Base-by-base conservation (phyloP, 208 protist genomes). In the Lotmaria passim region DNA sequence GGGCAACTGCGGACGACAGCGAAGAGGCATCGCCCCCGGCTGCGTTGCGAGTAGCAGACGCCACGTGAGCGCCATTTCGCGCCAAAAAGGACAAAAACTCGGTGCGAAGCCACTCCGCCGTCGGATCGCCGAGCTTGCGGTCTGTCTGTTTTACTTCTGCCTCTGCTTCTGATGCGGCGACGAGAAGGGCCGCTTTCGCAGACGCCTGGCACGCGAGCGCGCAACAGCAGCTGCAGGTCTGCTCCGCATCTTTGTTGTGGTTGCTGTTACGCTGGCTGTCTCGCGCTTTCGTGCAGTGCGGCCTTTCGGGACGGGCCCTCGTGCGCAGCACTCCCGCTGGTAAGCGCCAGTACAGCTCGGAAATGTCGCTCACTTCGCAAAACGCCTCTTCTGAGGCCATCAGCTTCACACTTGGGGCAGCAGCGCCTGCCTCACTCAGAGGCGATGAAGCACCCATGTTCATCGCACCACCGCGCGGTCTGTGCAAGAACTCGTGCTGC, bases 361-460 rank as follows among this genome's bases (percentile, higher is more conserved):
- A 62, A 2, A 77, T 53, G 34, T 77, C 71, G 26, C 34, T 55
- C 38, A 61, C 24, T 41, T 77, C 71, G 57, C 71, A 77, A 50
- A 43, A 66, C 38, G 38, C 10, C 7, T 69, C 63, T n/a, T 21
- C 21, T 31, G 34, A 19, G 0, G 52, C 10, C 6, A 57, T 28
- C 52, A 30, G 1, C 11, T 30, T 8, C 44, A 23, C 50, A 55
- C 3, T 17, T 4, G 26, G 12, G 10, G 3, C 28, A 30, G 46
- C 46, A 30, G 3, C 41, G 41, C n/a, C 41, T 46, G 41, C 15
- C 7, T 19, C 15, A 10, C 41, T 17, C 11, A n/a, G n/a, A n/a
- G n/a, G n/a, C n/a, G n/a, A n/a, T n/a, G n/a, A n/a, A n/a, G n/a
- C n/a, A n/a, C n/a, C n/a, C n/a, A n/a, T n/a, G n/a, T n/a, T n/a